Percentiles rank a stretch among this genome's conserved stretches.
phyloP scores from a whole-genome alignment of 441 rosid species.

The Capsella rubella region DNA sequence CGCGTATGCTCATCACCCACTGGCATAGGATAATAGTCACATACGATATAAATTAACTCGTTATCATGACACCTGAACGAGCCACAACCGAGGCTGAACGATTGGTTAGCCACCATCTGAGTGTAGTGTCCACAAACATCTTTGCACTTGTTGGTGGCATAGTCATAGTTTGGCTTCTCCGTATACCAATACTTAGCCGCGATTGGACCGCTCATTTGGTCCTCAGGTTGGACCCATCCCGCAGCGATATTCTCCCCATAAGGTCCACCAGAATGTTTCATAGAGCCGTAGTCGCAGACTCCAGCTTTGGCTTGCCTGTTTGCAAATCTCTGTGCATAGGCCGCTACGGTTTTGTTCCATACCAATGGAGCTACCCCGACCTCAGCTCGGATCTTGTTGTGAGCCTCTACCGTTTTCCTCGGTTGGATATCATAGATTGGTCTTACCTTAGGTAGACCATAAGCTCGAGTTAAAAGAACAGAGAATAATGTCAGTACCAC shows the following conservation, averaged over 20 bases:
- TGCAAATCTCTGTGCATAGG: slow-evolving; percentile 60
- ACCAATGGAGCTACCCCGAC: slow-evolving; percentile 56
- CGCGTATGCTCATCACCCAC: slow-evolving; percentile 42
- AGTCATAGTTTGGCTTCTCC: slow-evolving; percentile 57
- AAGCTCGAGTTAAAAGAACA: slow-evolving; percentile 9
- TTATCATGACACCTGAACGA: slow-evolving; percentile 54
- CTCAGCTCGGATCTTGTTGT: slow-evolving; percentile 60
- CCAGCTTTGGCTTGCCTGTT: slow-evolving; percentile 45
- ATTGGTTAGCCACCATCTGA: slow-evolving; percentile 64
- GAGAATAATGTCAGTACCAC: slow-evolving; percentile 16
- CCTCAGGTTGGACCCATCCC: slow-evolving; percentile 50
- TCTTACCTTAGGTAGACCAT: slow-evolving; percentile 30
- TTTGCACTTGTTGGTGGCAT: slow-evolving; percentile 56
- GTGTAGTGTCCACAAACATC: slow-evolving; percentile 69
- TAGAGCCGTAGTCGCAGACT: slow-evolving; percentile 41
- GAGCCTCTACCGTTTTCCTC: slow-evolving; percentile 42
- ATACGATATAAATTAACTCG: slow-evolving; percentile 49
- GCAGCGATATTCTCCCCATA: slow-evolving; percentile 72
- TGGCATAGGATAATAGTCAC: slow-evolving; percentile 54
- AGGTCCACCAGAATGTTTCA: slow-evolving; percentile 70
- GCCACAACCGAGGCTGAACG: slow-evolving; percentile 69
- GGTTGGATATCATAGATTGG: slow-evolving; percentile 49
- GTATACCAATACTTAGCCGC: slow-evolving; percentile 61
- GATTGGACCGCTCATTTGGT: slow-evolving; percentile 55
- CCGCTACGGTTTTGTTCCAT: slow-evolving; percentile 59